These are phyloP conservation scores for Gamarada debralockiae DNA, from an alignment of 495 filamentous ascomycete genomes.

Conservation along the genomic window DNA sequence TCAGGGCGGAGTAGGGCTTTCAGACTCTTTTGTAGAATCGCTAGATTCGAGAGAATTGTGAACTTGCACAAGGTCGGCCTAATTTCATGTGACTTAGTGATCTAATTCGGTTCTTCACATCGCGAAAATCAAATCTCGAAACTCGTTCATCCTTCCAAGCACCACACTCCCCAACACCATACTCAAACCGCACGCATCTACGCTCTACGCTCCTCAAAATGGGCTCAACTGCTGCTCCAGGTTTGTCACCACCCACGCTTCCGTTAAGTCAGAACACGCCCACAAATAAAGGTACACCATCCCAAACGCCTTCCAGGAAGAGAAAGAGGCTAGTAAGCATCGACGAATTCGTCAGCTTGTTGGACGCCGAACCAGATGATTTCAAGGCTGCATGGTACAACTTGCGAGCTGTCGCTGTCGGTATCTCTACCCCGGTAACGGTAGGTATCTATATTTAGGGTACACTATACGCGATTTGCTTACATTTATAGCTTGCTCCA, in stretches of 20 bases:
- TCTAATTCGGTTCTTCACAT: no score
- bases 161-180: neutral
- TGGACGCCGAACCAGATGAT: neutral
- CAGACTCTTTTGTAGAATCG: no score
- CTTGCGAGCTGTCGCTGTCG: neutral
- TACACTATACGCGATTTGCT: neutral
- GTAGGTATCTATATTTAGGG: neutral
- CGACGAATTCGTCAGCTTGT: neutral
- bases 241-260: neutral
- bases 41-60: no score
- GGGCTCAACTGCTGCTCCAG: no score
- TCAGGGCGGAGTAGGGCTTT: no score
- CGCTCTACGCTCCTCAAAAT: neutral
- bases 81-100: no score
- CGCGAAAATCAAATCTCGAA: no score
- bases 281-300: no score
- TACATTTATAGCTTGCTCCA: slow-evolving; percentile 8
- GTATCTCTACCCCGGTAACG: neutral
- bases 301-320: neutral
- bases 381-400: neutral
- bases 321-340: neutral
- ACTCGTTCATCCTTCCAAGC: no score
- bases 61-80: no score
- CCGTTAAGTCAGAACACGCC: neutral
- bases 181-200: neutral